Base-by-base conservation (phyloP, 495 filamentous ascomycete genomes). In the Collariella sp. region DNA sequence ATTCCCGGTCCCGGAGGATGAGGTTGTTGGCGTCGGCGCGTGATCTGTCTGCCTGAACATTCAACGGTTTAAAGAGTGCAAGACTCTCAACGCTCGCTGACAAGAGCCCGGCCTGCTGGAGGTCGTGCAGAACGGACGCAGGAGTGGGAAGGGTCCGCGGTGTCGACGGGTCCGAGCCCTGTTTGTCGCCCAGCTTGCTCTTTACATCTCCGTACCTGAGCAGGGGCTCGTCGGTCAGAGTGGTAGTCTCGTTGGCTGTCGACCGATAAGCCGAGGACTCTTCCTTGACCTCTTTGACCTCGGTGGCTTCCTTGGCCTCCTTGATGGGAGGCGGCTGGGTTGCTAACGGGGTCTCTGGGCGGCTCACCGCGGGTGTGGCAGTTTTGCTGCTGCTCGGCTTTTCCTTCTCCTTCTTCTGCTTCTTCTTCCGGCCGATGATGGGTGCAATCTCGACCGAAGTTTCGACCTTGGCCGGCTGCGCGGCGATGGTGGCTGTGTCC, bases 341-440 rank as follows among this genome's bases (percentile, higher is more conserved):
- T 18, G 53, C 45, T 5, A 55, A 36, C 18, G 69, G 64, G 0
- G 66, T 63, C 26, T 59, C 48, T 18, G 71, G 68, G 18, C 73
- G 74, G 52, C 74, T 74, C 47, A 55, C 62, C 45, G 69, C 61
- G 16, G 66, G 61, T 19, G 70, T 72, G 4, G 59, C 65, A 5
- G 19, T 54, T 6, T 36, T 34, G 38, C 54, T 34, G 38, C 54
- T 53, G 22, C 54, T 61, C 53, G 58, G 56, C 66, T 70, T 62
- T 56, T 68, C 67, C 50, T 73, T 76, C 33, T 79, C 78, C 71
- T 91, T 94, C 75, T 89, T 93, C 60, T 88, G 82, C 73, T 96
- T 96, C 71, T 91, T 91, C 72, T 94, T 94, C 35, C 89, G 75
- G 26, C 87, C 87, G 36, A 93, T 71, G 38, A 96, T 93, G 3